Conservation (phyloP, 805 yeast species). For the Priceomyces medius region DNA sequence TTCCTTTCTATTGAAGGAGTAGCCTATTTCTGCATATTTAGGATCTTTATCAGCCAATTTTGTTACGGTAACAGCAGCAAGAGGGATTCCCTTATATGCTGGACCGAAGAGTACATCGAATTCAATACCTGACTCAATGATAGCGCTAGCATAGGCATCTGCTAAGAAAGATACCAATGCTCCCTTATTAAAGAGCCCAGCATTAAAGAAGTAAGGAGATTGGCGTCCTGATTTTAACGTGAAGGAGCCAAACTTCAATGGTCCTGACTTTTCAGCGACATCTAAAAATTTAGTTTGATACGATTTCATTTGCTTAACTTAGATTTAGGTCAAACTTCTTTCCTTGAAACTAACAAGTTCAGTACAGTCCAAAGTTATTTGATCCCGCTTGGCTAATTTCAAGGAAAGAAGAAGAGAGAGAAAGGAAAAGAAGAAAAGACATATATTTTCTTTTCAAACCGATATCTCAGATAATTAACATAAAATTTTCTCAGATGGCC, state of each 20-base stretch:
- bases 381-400: background rate
- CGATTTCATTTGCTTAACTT: slow-evolving; percentile 29
- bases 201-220: slow-evolving; percentile 95
- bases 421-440: slow-evolving; percentile 5
- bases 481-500: background rate
- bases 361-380: background rate
- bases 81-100: slow-evolving; percentile 95
- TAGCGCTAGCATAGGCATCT: slow-evolving; percentile 84
- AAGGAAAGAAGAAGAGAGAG: slow-evolving; percentile 6
- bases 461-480: background rate
- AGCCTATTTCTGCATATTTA: slow-evolving; percentile 71
- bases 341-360: slow-evolving; percentile 3
- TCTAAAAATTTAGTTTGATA: slow-evolving; percentile 72
- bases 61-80: slow-evolving; percentile 89
- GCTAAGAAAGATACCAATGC: slow-evolving; percentile 77
- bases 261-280: slow-evolving; percentile 76
- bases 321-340: background rate
- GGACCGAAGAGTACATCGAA: slow-evolving; percentile 95
- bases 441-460: background rate
- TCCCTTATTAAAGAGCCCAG: slow-evolving; percentile 88
- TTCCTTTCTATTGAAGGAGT: slow-evolving; percentile 95
- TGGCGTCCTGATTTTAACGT: slow-evolving; percentile 88
- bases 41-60: slow-evolving; percentile 89
- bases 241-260: slow-evolving; percentile 84
- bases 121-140: slow-evolving; percentile 74